Base-by-base conservation (phyloP, 192 early-diverging fungal genomes). In the Podila minutissima region DNA sequence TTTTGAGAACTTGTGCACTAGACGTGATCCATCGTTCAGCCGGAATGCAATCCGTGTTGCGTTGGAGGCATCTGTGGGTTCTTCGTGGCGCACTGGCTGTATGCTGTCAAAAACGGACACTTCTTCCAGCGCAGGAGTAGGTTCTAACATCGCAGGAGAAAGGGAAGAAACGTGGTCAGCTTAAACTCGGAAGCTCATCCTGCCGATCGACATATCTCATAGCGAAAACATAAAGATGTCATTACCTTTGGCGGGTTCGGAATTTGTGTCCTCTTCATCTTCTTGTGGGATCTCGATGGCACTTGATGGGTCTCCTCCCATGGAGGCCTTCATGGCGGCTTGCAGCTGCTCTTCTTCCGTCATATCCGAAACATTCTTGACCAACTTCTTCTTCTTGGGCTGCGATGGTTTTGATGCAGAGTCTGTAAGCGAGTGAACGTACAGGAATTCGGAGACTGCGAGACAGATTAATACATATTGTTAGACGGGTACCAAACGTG, bases 261-360 rank as follows among this genome's bases (percentile, higher is more conserved):
- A 22, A 4, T 67, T 26, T 19, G 55, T 68, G 24, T 63, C 72
- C 6, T 60, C 64, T 2, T 69, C 53, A 15, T 71, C 75, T 0
- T 60, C 75, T 17, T 55, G 53, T 41, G 57, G 57, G 10, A 71
- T 17, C 22, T 74, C 66, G 26, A 81, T 75, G 20, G 77, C 64
- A 37, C 48, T 81, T 3, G 77, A 69, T 1, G 66, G 22, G 51
- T 81, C 77, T 17, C 67, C 71, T n/a, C 77, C 77, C 77, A 81
- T 81, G 3, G 95, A 96, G 3, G 93, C 95, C 26, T 86, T 87
- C 69, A 98, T 91, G 15, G 96, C 96, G 20, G 94, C 89, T 19
- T 90, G 88, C 13, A 98, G 72, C 78, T 96, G 94, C 64, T 98
- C 96, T 57, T 97, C 97, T 85, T 97, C 96, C 15, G 92, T 88